These are phyloP conservation scores for Podaxis pistillaris DNA, from an alignment of 768 basidiomycete genomes.

Conservation along the genomic window DNA sequence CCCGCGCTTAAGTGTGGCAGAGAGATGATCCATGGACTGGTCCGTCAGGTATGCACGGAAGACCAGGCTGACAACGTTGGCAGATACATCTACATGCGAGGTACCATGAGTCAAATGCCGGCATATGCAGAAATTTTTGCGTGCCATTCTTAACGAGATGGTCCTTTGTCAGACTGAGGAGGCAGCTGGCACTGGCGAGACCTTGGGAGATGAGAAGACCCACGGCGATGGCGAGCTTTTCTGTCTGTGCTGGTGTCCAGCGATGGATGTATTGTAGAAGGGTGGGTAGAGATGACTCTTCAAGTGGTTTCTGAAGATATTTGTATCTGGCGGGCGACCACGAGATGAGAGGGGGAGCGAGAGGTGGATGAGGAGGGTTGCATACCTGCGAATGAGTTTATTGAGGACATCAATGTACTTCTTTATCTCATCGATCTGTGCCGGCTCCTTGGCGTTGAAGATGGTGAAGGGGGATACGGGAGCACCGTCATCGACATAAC, in stretches of 20 bases:
- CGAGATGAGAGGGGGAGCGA: conserved; percentile 14
- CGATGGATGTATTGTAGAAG: conserved; percentile 88
- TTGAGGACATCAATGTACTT: conserved; percentile 93
- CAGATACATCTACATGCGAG: conserved; percentile 60
- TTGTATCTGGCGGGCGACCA: conserved; percentile 69
- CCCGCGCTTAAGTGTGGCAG: conserved; percentile 76
- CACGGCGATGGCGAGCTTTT: conserved; percentile 79
- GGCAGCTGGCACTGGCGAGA: conserved; percentile 71
- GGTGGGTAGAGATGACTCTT: conserved; percentile 76
- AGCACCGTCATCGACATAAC: conserved; percentile 83
- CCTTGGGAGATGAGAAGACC: conserved; percentile 86
- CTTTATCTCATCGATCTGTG: conserved; percentile 83
- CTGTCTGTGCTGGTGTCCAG: conserved; percentile 74
- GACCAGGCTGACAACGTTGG: conserved; percentile 72
- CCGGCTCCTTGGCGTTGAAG: conserved; percentile 77
- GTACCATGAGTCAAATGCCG: conserved; percentile 5
- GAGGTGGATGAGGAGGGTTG: not conserved
- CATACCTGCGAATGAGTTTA: conserved; percentile 91
- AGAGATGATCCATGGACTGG: conserved; percentile 89
- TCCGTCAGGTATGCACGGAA: conserved; percentile 80
- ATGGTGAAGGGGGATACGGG: conserved; percentile 87
- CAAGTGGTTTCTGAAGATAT: conserved; percentile 97
- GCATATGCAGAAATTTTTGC: conserved; percentile 15
- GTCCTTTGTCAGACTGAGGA: conserved; percentile 85
- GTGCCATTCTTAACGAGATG: conserved; percentile 94